Conservation (phyloP, 495 filamentous ascomycete genomes). For the Cairneyella variabilis region DNA sequence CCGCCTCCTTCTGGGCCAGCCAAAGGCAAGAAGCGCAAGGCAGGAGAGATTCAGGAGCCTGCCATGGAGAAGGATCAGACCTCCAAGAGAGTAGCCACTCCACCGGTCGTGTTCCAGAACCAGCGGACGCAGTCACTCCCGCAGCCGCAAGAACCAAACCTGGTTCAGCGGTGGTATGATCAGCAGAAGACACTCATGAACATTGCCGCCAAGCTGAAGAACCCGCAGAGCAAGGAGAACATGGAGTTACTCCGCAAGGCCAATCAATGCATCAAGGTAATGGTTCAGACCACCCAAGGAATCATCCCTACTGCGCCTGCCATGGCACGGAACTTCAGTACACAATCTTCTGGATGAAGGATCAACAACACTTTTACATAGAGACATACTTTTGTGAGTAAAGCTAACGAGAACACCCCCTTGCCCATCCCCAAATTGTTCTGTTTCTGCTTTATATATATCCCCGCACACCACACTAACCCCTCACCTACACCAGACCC, state of each 20-base stretch:
- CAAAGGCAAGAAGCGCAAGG: conserved; percentile 25
- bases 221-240: conserved; percentile 17
- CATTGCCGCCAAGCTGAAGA: conserved; percentile 15
- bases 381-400: conserved; percentile 16
- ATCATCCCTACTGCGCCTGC: conserved; percentile 15
- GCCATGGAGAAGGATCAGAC: conserved; percentile 10
- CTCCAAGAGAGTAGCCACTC: conserved; percentile 9
- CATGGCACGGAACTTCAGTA: conserved; percentile 1
- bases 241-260: conserved; percentile 19
- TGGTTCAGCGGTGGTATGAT: conserved; percentile 16
- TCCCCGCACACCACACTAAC: conserved; percentile 1
- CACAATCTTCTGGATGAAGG: conserved; percentile 23
- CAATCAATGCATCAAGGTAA: conserved; percentile 22
- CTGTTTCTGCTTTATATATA: background rate
- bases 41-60: conserved; percentile 11
- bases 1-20: conserved; percentile 16
- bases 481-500: background rate
- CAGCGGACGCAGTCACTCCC: no score
- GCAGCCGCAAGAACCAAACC: conserved; percentile 21
- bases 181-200: conserved; percentile 13
- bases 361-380: background rate
- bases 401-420: background rate
- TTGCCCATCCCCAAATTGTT: background rate
- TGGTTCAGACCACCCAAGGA: conserved; percentile 15
- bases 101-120: conserved; percentile 19